Percentiles rank a stretch among this genome's conserved stretches.
These are phyloP conservation scores for Paramicrosporidium saccamoebae DNA, from an alignment of 371 early-diverging fungal species.

Conservation along the genomic window DNA sequence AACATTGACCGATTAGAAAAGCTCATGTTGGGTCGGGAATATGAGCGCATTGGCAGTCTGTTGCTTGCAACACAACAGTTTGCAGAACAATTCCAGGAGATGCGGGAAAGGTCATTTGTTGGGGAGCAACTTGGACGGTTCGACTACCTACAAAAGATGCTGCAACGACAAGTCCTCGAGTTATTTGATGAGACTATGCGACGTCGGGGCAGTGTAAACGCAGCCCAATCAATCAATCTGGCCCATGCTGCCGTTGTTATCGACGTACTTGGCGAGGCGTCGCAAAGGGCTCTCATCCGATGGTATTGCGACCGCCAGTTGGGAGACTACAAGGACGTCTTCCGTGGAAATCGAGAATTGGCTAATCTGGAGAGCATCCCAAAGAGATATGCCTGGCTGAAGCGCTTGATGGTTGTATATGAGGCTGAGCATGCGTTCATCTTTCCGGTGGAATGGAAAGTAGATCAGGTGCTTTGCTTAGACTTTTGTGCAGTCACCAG, in stretches of 20 bases:
- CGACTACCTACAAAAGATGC: too few relatives aligned
- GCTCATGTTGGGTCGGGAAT: too few relatives aligned
- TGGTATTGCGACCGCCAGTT: constrained; percentile 41
- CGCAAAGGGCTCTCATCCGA: constrained; percentile 7
- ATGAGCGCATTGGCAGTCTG: too few relatives aligned
- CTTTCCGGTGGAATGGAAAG: constrained; percentile 45
- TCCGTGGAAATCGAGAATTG: constrained; percentile 40
- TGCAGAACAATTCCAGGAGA: too few relatives aligned
- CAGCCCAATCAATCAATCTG: too few relatives aligned
- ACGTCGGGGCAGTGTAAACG: too few relatives aligned
- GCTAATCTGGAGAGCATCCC: constrained; percentile 48
- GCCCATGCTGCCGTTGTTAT: constrained; percentile 11
- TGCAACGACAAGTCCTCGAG: too few relatives aligned
- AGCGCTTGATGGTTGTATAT: constrained; percentile 37
- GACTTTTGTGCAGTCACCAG: constrained; percentile 47
- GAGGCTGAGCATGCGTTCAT: constrained; percentile 46
- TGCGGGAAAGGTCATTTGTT: too few relatives aligned
- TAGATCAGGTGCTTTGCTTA: constrained; percentile 24
- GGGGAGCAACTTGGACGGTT: too few relatives aligned
- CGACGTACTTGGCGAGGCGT: constrained; percentile 9
- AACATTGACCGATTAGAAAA: too few relatives aligned
- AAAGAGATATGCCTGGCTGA: constrained; percentile 69
- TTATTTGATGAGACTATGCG: too few relatives aligned
- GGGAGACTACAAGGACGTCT: constrained; percentile 43
- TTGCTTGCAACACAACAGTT: too few relatives aligned